These are phyloP conservation scores for Immersiella caudata DNA, from an alignment of 495 filamentous ascomycete species.

Conservation along the genomic window DNA sequence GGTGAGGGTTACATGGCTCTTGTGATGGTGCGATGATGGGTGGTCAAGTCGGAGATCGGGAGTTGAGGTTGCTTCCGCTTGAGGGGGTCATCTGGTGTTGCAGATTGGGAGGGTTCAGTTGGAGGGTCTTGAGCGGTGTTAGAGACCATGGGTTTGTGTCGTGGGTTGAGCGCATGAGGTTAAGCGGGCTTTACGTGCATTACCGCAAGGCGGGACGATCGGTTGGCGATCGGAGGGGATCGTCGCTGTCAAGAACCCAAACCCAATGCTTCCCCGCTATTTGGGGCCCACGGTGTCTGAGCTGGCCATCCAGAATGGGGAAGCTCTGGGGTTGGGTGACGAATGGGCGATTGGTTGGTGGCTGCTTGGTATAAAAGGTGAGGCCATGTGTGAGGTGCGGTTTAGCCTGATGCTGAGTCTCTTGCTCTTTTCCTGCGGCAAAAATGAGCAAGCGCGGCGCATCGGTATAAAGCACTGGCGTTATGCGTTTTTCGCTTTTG, in stretches of 20 bases:
- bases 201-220: too few species aligned
- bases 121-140: not conserved
- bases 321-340: not conserved
- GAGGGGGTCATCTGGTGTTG: not conserved
- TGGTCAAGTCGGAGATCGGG: not conserved
- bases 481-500: not conserved
- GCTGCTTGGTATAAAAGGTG: not conserved
- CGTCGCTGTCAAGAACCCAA: not conserved
- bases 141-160: too few species aligned
- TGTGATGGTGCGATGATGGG: not conserved
- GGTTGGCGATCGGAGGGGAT: not conserved
- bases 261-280: not conserved
- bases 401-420: not conserved
- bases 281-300: not conserved
- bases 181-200: too few species aligned
- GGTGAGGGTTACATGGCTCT: not conserved
- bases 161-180: too few species aligned
- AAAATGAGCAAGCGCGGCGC: not conserved
- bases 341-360: not conserved
- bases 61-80: not conserved
- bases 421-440: not conserved
- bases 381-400: not conserved
- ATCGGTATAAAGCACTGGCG: not conserved
- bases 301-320: not conserved
- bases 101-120: not conserved